Percentiles rank a stretch among this genome's conserved stretches.
Evolutionary conservation across 2,329 filamentous ascomycete species (phyloP).

Genomic region (Geoglossum cookeanum): DNA sequence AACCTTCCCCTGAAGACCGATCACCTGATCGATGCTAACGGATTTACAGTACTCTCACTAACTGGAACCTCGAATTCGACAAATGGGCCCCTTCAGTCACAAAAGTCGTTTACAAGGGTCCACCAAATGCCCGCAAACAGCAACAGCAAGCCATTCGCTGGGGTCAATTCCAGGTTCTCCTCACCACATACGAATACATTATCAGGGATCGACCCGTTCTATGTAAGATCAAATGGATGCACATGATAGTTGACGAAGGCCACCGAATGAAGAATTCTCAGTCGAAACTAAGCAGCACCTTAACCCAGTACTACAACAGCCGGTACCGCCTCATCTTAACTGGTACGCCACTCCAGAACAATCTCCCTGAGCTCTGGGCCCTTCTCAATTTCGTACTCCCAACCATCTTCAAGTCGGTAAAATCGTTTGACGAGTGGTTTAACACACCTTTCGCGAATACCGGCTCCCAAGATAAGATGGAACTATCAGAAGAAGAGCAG

Average conservation of each 20-base stretch:
- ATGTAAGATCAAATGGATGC: slow-evolving; percentile 98
- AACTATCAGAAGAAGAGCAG: slow-evolving; percentile 97
- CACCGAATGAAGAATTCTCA: slow-evolving; percentile 98
- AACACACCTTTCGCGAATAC: slow-evolving; percentile 98
- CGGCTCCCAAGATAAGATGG: slow-evolving; percentile 95
- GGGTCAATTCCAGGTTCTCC: slow-evolving; percentile 84
- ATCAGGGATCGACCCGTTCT: slow-evolving; percentile 94
- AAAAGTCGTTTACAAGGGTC: slow-evolving; percentile 92
- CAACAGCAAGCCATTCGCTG: slow-evolving; percentile 89
- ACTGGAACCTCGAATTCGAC: slow-evolving; percentile 97
- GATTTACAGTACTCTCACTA: slow-evolving; percentile 66
- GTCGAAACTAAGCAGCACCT: slow-evolving; percentile 87
- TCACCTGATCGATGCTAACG: not conserved
- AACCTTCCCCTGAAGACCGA: not conserved
- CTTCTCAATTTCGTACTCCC: slow-evolving; percentile 96
- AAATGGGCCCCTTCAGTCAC: slow-evolving; percentile 86
- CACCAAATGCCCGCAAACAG: slow-evolving; percentile 68
- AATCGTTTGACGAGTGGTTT: slow-evolving; percentile 99
- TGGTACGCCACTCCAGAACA: slow-evolving; percentile 93
- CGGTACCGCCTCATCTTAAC: slow-evolving; percentile 93
- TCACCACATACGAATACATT: slow-evolving; percentile 98
- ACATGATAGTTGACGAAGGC: slow-evolving; percentile 99
- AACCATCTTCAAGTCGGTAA: slow-evolving; percentile 97
- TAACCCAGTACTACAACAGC: slow-evolving; percentile 87
- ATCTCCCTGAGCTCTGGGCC: slow-evolving; percentile 87